Conservation (phyloP, 2,329 filamentous ascomycete species). For the Aspergillus niger region DNA sequence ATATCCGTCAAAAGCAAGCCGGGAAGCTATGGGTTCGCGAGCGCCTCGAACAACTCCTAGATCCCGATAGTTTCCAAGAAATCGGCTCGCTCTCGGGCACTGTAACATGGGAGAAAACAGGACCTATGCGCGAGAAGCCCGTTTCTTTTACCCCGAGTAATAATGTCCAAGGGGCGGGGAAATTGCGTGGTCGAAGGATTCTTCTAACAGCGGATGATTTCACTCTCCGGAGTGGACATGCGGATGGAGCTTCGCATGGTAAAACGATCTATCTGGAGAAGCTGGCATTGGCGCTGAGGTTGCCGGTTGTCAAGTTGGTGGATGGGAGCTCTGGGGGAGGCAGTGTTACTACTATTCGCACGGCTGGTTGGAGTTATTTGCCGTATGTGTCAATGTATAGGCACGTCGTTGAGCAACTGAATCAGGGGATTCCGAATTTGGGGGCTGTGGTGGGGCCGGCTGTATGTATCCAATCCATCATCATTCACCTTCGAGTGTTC, state of each 20-base stretch:
- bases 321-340: constrained; percentile 66
- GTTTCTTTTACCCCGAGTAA: constrained; percentile 60
- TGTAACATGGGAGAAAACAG: constrained; percentile 57
- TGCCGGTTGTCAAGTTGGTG: constrained; percentile 65
- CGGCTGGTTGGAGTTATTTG: constrained; percentile 60
- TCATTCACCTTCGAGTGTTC: neutral
- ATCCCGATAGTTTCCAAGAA: constrained; percentile 58
- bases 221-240: constrained; percentile 63
- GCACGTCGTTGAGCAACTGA: constrained; percentile 59
- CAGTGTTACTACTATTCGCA: constrained; percentile 61
- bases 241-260: constrained; percentile 59
- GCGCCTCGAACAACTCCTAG: constrained; percentile 60
- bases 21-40: constrained; percentile 68
- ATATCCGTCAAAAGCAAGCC: constrained; percentile 63
- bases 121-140: constrained; percentile 43
- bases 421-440: constrained; percentile 65
- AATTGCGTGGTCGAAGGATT: constrained; percentile 55
- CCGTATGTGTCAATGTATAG: constrained; percentile 59
- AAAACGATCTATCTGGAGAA: constrained; percentile 67
- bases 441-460: constrained; percentile 65
- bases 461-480: constrained; percentile 26
- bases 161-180: constrained; percentile 63
- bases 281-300: constrained; percentile 56
- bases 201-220: constrained; percentile 67
- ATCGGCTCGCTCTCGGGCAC: constrained; percentile 63